Evolutionary conservation across 2,329 filamentous ascomycete species (phyloP), one percentile per base, ranked within the genome.

Genomic region (Drechslera avenae): DNA sequence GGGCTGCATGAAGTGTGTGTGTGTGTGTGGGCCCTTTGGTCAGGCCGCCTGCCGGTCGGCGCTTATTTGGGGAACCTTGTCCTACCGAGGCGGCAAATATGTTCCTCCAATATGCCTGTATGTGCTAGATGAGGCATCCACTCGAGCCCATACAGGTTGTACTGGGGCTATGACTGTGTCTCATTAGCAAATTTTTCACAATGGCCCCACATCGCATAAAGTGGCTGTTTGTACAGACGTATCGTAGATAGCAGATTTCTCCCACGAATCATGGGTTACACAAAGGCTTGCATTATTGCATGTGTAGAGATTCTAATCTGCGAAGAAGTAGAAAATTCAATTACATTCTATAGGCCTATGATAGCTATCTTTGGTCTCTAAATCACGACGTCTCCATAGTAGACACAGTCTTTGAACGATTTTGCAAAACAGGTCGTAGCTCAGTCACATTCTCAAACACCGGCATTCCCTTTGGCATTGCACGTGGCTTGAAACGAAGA

Each of bases 401-500:
- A n/a, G 32, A 9, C 32, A 34, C 32, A 34, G 32, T 34, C 32
- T 16, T 17, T 34, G 32, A 34, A 17, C 32, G 32, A 17, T 34
- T 34, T 12, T 34, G 32, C n/a, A 34, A 34, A 14, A 34, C 32
- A 7, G 32, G 32, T 34, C 32, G 32, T n/a, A 34, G n/a, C 16
- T 34, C 32, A 34, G 32, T 16, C 18, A 34, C 18, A 23, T 39
- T 39, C 12, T 39, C n/a, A 9, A 39, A 39, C 14, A 39, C 18
- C 35, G 19, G 35, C 8, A 26, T 23, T 5, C 35, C 35, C 19
- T 39, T 23, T 19, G 13, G 7, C 35, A 39, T 39, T 4, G 8
- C 17, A 39, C 35, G 35, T 26, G 35, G 35, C 35, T 12, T 21
- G 35, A 39, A 39, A 39, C 35, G 35, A 39, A 39, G 35, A 39